Base-by-base conservation (phyloP, 2,329 filamentous ascomycete genomes). In the Thelonectria blattea region DNA sequence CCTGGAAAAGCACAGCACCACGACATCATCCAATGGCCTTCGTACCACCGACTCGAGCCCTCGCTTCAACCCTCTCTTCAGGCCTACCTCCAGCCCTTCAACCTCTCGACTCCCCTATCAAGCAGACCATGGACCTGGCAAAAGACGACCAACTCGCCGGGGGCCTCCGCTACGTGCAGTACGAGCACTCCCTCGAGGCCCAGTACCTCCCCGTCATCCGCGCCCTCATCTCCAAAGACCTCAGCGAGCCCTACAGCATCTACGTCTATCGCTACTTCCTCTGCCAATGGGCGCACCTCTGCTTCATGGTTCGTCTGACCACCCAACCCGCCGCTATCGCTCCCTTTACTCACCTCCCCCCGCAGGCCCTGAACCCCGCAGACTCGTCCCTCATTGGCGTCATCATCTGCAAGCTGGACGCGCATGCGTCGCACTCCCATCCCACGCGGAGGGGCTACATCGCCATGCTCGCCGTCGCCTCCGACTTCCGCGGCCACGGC, bases 261-360 rank as follows among this genome's bases (percentile, higher is more conserved):
- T 99, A 99, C 80, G 95, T 99, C 60, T 99, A 98, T 77, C 88
- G 95, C 32, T 99, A 99, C 76, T 99, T 99, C 71, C 81, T 99
- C 17, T 97, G 96, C 74, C 93, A 98, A 84, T 99, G 95, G 95
- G 91, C 91, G 5, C 90, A 98, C 73, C 81, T 99, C n/a, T 99
- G 95, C 78, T 98, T 92, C 78, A 91, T 98, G 88, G 93, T 94
- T 34, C 61, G 71, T 64, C 52, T 51, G 24, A 39, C 24, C 22
- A 20, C 24, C 39, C n/a, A n/a, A 15, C 18, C 43, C 30, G 39
- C 27, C 6, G 53, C 10, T n/a, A 32, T 34, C 10, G 27, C 34
- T 27, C 24, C 12, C 39, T 45, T 50, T 27, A 12, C 43, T 47
- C 56, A 34, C 32, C 27, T 7, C 47, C 20, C 32, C 22, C 32